Base-by-base conservation (phyloP, 305 asterid genomes). In the Nicotiana rustica region DNA sequence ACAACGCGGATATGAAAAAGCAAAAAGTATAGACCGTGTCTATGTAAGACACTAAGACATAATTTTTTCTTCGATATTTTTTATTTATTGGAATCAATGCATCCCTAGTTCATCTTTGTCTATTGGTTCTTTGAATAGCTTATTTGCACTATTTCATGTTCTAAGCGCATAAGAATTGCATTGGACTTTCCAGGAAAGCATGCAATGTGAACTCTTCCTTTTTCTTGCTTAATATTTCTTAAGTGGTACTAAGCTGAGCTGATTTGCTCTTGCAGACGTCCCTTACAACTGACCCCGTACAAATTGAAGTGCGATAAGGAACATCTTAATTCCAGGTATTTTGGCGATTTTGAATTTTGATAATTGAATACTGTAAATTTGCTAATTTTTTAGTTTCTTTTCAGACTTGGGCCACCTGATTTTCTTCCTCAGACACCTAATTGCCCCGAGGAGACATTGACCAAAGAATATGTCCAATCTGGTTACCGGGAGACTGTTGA, bases 341-440 rank as follows among this genome's bases (percentile, higher is more conserved):
- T 77, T 33, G 79, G 81, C 10, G 57, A 61, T 79, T 79, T 10
- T 52, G 35, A 10, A 69, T 21, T 8, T 38, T 44, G 76, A 62
- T 36, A 83, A 56, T 12, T 52, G 44, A 29, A 18, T 49, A 49
- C 62, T 47, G 5, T 65, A 79, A 57, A 62, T 41, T 62, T 61
- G 82, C 82, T 38, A 49, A 61, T 19, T 21, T 21, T 21, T 15
- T n/a, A 38, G 29, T 67, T 61, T 82, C 29, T 80, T 77, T 31
- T n/a, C 91, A 97, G 99, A 83, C 97, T 97, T 83, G 98, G 97
- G 83, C 97, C 97, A 47, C 99, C 99, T 80, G 99, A 97, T 85
- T 93, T 90, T 86, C 94, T 92, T 86, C 96, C 98, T 1, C 99
- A 87, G 86, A 90, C 98, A 85, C 91, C 97, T 76, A 90, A 82